Percentiles rank a stretch among this genome's conserved stretches.
Conservation (phyloP, 2,329 filamentous ascomycete species). For the Aspergillus caelatus region DNA sequence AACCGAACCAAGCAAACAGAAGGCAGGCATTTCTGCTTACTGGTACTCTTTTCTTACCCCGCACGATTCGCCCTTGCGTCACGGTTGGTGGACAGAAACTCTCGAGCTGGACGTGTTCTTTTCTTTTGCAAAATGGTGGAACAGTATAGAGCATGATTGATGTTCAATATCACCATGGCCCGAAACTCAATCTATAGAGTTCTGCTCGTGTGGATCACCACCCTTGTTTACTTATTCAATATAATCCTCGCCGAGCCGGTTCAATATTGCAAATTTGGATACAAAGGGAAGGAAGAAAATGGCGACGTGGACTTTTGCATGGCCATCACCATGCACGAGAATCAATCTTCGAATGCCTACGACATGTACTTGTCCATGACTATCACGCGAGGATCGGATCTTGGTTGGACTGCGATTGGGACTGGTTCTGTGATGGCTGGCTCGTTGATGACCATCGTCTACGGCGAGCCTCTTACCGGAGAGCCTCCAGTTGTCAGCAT, state of each 20-base stretch:
- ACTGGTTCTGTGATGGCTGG: conserved; percentile 16
- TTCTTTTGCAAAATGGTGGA: background rate
- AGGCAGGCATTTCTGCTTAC: background rate
- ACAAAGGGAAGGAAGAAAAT: background rate
- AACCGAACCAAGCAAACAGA: background rate
- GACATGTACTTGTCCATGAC: conserved; percentile 15
- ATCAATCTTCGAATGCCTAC: conserved; percentile 7
- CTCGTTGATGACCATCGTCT: conserved; percentile 14
- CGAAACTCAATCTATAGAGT: background rate
- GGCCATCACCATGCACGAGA: conserved; percentile 12
- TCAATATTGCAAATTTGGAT: conserved; percentile 15
- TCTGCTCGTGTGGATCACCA: background rate
- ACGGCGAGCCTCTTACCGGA: conserved; percentile 11
- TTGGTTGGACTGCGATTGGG: conserved; percentile 14
- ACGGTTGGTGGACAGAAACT: background rate
- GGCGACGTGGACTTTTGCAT: conserved; percentile 13
- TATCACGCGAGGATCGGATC: conserved; percentile 10
- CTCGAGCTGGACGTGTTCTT: background rate
- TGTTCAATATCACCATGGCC: background rate
- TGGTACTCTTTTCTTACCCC: background rate
- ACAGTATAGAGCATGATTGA: background rate
- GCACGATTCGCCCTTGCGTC: background rate
- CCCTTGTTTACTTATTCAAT: background rate
- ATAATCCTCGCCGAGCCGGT: conserved; percentile 7
- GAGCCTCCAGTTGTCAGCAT: conserved; percentile 11